phyloP scores from a whole-genome alignment of 331 rosid species.

The Malus hybrid region DNA sequence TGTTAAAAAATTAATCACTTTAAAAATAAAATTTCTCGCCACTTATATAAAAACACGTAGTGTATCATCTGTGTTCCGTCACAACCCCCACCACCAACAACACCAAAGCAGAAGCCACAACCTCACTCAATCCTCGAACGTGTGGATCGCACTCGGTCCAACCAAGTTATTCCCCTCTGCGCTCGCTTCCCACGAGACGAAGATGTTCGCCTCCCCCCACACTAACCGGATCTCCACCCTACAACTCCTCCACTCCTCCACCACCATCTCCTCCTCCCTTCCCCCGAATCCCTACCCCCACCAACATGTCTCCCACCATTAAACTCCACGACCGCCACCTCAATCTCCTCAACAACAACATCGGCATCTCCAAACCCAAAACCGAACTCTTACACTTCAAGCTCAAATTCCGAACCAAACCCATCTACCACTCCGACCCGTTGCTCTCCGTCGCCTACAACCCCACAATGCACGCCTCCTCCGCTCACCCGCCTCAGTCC shows the following conservation, averaged over 20 bases:
- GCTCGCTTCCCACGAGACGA: not conserved
- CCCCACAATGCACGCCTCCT: conserved; percentile 39
- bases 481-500: not conserved
- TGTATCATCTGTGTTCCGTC: too few species aligned
- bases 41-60: too few species aligned
- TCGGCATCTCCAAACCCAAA: conserved; percentile 12
- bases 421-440: conserved; percentile 40
- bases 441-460: conserved; percentile 4
- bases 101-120: not conserved
- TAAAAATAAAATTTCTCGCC: rapidly evolving
- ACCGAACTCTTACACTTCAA: conserved; percentile 7
- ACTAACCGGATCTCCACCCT: conserved; percentile 16
- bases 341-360: conserved; percentile 7
- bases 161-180: not conserved
- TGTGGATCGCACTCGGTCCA: conserved; percentile 13
- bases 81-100: too few species aligned
- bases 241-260: not conserved
- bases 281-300: conserved; percentile 1
- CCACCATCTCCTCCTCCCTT: conserved; percentile 8
- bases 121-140: not conserved
- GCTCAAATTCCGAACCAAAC: conserved; percentile 29
- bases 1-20: too few species aligned
- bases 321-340: conserved; percentile 34
- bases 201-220: conserved; percentile 36
- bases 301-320: conserved; percentile 33